phyloP scores from a whole-genome alignment of 805 yeast species.

The Metschnikowia vanudenii region DNA sequence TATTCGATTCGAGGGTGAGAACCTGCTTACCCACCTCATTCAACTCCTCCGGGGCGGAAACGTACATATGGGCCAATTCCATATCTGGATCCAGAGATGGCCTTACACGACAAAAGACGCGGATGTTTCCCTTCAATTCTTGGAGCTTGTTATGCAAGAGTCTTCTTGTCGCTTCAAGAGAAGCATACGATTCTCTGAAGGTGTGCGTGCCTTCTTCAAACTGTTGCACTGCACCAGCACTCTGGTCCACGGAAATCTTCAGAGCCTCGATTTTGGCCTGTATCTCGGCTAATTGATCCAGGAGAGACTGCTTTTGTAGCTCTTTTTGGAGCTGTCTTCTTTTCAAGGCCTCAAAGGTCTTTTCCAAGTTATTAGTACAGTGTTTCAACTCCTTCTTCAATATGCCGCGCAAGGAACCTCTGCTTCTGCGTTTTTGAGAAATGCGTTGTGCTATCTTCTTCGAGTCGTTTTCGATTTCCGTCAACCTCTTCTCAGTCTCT shows the following conservation, averaged over 20 bases:
- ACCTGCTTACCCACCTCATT: conserved; percentile 39
- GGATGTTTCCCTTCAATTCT: conserved; percentile 85
- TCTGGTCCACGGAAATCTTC: conserved; percentile 4
- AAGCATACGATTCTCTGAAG: conserved; percentile 35
- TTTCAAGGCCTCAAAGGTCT: neutral
- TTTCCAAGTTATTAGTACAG: neutral
- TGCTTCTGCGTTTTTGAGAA: neutral
- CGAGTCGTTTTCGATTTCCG: conserved; percentile 13
- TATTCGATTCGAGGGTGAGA: conserved; percentile 21
- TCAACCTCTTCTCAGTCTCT: conserved; percentile 20
- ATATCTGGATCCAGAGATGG: conserved; percentile 41
- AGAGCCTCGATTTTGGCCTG: conserved; percentile 12
- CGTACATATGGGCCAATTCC: conserved; percentile 1
- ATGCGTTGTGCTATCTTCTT: neutral
- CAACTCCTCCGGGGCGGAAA: conserved; percentile 21
- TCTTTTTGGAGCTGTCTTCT: conserved; percentile 13
- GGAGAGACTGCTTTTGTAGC: conserved; percentile 9
- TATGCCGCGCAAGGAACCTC: neutral
- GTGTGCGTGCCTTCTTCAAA: conserved; percentile 4
- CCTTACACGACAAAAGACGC: conserved; percentile 85
- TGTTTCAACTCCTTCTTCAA: conserved; percentile 1
- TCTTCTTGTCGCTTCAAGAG: conserved; percentile 59
- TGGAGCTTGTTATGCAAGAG: conserved; percentile 70
- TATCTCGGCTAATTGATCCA: neutral
- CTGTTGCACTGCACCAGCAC: conserved; percentile 8